These are phyloP conservation scores for Exophiala lecanii-corni DNA, from an alignment of 2,329 filamentous ascomycete species.

Conservation along the genomic window DNA sequence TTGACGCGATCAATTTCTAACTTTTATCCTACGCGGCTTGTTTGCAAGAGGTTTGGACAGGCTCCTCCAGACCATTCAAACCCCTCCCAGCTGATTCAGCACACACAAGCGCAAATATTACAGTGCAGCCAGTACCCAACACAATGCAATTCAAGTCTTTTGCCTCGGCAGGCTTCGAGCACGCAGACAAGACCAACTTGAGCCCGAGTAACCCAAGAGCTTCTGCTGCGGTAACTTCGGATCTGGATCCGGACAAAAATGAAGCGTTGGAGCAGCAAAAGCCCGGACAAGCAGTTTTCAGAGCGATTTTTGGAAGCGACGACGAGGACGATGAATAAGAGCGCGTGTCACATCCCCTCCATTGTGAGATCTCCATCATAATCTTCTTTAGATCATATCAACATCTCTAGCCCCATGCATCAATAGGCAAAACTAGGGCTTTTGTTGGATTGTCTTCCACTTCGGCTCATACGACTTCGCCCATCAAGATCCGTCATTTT, in stretches of 20 bases:
- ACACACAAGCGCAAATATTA: too few relatives aligned
- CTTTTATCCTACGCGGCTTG: constrained; percentile 74
- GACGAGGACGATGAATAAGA: constrained; percentile 60
- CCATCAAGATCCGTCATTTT: too few relatives aligned
- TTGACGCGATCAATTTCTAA: constrained; percentile 69
- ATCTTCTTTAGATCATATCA: too few relatives aligned
- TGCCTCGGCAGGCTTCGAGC: constrained; percentile 33
- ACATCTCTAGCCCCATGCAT: too few relatives aligned
- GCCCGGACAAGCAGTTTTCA: constrained; percentile 77
- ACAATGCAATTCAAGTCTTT: constrained; percentile 22
- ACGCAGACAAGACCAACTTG: too few relatives aligned
- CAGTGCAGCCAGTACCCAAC: constrained; percentile 7
- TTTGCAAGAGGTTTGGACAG: constrained; percentile 97
- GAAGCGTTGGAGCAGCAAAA: constrained; percentile 69
- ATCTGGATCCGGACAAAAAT: constrained; percentile 67
- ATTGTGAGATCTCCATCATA: too few relatives aligned
- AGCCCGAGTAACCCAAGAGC: constrained; percentile 10
- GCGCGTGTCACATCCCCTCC: too few relatives aligned
- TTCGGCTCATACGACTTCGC: too few relatives aligned
- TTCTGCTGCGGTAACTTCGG: constrained; percentile 24
- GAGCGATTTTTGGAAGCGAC: constrained; percentile 88
- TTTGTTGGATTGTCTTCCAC: too few relatives aligned
- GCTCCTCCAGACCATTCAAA: constrained; percentile 53
- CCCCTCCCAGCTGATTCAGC: too few relatives aligned
- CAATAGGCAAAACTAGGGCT: too few relatives aligned